Percentiles rank a stretch among this genome's conserved stretches.
phyloP scores from a whole-genome alignment of 1,284 basidiomycete species.

The Sporisorium sorghi region DNA sequence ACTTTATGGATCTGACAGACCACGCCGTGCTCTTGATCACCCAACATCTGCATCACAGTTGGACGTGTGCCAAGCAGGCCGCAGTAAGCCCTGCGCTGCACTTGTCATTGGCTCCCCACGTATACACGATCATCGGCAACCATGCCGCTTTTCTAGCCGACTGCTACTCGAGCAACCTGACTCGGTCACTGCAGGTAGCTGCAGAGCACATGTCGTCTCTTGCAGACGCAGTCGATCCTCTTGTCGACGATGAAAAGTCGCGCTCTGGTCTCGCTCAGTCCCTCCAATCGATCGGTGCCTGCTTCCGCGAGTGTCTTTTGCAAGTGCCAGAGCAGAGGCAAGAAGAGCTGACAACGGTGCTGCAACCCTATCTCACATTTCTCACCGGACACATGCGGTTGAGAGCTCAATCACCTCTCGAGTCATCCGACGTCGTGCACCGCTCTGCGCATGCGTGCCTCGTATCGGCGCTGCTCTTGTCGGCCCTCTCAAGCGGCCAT shows the following conservation, averaged over 20 bases:
- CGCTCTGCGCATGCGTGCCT: slow-evolving; percentile 13
- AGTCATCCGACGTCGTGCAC: background rate
- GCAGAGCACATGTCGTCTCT: slow-evolving; percentile 30
- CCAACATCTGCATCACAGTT: slow-evolving; percentile 35
- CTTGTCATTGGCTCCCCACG: slow-evolving; percentile 18
- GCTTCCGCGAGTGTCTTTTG: slow-evolving; percentile 17
- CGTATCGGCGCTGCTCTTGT: slow-evolving; percentile 11
- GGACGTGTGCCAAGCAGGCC: slow-evolving; percentile 40
- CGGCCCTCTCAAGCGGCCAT: slow-evolving; percentile 9
- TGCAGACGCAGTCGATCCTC: slow-evolving; percentile 17
- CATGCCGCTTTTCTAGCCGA: slow-evolving; percentile 22
- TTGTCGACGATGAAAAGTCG: background rate
- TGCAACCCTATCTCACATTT: slow-evolving; percentile 27
- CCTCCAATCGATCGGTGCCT: slow-evolving; percentile 11
- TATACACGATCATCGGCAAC: slow-evolving; percentile 15
- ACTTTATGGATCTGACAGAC: slow-evolving; percentile 33
- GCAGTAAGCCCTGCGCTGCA: slow-evolving; percentile 8
- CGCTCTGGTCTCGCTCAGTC: background rate
- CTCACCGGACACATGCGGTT: slow-evolving; percentile 27
- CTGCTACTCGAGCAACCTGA: slow-evolving; percentile 14
- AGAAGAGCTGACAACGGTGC: slow-evolving; percentile 10
- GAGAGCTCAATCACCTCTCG: background rate
- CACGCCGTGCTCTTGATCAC: slow-evolving; percentile 25
- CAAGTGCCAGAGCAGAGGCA: background rate
- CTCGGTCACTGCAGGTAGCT: slow-evolving; percentile 19